These are phyloP conservation scores for Lasiodiplodia sp. DNA, from an alignment of 2,329 filamentous ascomycete genomes.

Conservation along the genomic window DNA sequence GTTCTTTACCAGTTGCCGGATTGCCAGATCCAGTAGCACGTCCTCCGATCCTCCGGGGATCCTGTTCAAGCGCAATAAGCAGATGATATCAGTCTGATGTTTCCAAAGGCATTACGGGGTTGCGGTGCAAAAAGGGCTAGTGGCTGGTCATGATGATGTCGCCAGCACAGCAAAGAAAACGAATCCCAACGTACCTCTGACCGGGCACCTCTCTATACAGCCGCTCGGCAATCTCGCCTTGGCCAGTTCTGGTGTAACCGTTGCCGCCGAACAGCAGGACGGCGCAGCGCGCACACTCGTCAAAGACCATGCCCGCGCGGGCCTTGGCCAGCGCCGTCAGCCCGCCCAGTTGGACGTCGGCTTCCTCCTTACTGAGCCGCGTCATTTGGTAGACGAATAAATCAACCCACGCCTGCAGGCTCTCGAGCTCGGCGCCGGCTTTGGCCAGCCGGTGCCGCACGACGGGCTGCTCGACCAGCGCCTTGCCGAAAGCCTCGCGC, in stretches of 20 bases:
- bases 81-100: neutral
- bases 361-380: slow-evolving; percentile 65
- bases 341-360: slow-evolving; percentile 71
- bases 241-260: slow-evolving; percentile 72
- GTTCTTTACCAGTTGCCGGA: slow-evolving; percentile 75
- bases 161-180: neutral
- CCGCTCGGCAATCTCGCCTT: slow-evolving; percentile 74
- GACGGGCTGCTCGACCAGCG: slow-evolving; percentile 76
- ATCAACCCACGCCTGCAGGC: slow-evolving; percentile 76
- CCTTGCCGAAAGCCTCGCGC: slow-evolving; percentile 72
- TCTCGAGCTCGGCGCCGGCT: slow-evolving; percentile 71
- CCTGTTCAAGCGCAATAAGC: slow-evolving; percentile 37
- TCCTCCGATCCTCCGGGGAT: slow-evolving; percentile 77
- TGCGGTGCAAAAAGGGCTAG: neutral
- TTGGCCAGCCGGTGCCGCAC: slow-evolving; percentile 77
- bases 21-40: slow-evolving; percentile 73
- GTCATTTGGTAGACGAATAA: slow-evolving; percentile 73
- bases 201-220: slow-evolving; percentile 71
- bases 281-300: slow-evolving; percentile 73
- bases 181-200: slow-evolving; percentile 39
- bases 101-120: too few species aligned
- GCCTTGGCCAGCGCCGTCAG: slow-evolving; percentile 77
- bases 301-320: slow-evolving; percentile 73
- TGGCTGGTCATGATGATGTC: neutral
- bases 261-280: slow-evolving; percentile 77